A percentile compares a stretch with the other conserved stretches of the same genome.
These are phyloP conservation scores for Stephania japonica DNA, from an alignment of 164 flowering plant species.

Conservation along the genomic window DNA sequence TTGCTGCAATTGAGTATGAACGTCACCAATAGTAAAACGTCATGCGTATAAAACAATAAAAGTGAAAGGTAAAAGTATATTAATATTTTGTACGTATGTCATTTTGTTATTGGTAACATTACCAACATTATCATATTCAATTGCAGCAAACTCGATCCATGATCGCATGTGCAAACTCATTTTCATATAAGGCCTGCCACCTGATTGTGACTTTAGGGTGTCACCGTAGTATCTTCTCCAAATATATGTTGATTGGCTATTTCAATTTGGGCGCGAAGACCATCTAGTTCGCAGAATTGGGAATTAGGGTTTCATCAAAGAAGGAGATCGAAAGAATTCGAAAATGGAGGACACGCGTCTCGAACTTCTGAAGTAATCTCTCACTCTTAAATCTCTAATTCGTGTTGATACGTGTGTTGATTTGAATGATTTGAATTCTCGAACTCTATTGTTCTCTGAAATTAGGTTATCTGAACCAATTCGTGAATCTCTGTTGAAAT, in stretches of 20 bases:
- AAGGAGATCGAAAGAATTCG: neutral
- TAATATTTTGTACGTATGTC: too few species aligned
- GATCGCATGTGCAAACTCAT: too few species aligned
- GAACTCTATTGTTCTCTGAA: neutral
- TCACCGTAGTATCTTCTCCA: too few species aligned
- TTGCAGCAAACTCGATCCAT: too few species aligned
- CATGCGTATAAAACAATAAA: too few species aligned
- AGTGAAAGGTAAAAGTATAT: too few species aligned
- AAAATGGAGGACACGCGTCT: constrained; percentile 27
- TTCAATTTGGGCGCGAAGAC: neutral
- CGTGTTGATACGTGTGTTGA: neutral
- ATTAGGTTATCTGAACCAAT: constrained; percentile 51
- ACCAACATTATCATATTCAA: too few species aligned
- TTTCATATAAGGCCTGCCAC: too few species aligned
- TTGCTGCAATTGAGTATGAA: too few species aligned
- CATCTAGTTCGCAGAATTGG: neutral
- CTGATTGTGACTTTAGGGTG: too few species aligned
- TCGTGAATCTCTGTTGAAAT: constrained; percentile 27
- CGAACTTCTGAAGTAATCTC: constrained; percentile 29
- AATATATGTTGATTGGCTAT: neutral
- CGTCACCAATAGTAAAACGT: too few species aligned
- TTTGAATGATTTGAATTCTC: neutral
- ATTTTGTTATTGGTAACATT: too few species aligned
- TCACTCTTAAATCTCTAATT: constrained; percentile 11
- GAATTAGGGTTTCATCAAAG: neutral